Evolutionary conservation across 179 eudicot species (phyloP).

Genomic region (Beta corolliflora): DNA sequence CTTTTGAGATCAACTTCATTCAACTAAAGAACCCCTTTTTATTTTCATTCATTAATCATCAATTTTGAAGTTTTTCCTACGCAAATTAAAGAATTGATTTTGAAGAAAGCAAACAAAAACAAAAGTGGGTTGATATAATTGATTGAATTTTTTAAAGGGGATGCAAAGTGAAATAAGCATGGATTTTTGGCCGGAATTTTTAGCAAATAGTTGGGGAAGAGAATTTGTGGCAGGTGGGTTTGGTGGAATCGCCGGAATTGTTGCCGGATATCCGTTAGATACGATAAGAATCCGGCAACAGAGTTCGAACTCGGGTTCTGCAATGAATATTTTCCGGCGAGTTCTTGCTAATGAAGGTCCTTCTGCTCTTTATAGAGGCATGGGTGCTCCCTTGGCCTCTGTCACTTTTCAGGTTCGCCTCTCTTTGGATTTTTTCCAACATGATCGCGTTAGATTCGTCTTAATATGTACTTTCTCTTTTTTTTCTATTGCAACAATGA

Average conservation of each 20-base stretch:
- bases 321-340: slow-evolving; percentile 50
- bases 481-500: no score
- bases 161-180: slow-evolving; percentile 31
- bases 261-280: slow-evolving; percentile 86
- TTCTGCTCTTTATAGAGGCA: slow-evolving; percentile 70
- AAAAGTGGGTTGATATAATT: background rate
- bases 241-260: slow-evolving; percentile 79
- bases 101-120: background rate
- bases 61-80: no score
- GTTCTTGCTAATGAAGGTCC: slow-evolving; percentile 60
- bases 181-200: slow-evolving; percentile 98
- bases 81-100: background rate
- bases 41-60: no score
- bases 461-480: background rate
- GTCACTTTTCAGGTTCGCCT: slow-evolving; percentile 77
- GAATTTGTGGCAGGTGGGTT: slow-evolving; percentile 94
- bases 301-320: slow-evolving; percentile 52
- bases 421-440: background rate
- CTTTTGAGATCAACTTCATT: background rate
- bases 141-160: background rate
- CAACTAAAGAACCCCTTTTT: no score
- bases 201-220: slow-evolving; percentile 82
- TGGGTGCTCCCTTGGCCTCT: slow-evolving; percentile 86
- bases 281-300: slow-evolving; percentile 78
- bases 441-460: background rate